phyloP scores from a whole-genome alignment of 371 early-diverging fungal genomes.

The Syncephalis fuscata region DNA sequence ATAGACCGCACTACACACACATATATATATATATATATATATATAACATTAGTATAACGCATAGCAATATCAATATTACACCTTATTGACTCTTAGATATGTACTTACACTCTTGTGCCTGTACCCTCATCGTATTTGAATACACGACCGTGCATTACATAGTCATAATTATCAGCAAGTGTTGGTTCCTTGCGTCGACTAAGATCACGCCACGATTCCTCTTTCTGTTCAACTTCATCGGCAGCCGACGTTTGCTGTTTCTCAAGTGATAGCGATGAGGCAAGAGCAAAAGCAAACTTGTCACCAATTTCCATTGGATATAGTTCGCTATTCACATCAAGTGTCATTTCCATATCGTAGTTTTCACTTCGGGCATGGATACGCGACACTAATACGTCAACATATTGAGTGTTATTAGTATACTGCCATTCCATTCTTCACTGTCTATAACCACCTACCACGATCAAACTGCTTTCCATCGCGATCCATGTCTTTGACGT shows the following conservation, averaged over 20 bases:
- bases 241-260: constrained; percentile 7
- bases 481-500: constrained; percentile 72
- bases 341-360: constrained; percentile 72
- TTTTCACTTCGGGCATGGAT: constrained; percentile 70
- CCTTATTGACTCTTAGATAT: neutral
- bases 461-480: constrained; percentile 89
- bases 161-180: constrained; percentile 88
- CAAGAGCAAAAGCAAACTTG: constrained; percentile 65
- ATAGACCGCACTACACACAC: constrained; percentile 66
- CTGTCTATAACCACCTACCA: no score
- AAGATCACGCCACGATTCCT: constrained; percentile 37
- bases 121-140: constrained; percentile 74
- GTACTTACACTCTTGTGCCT: constrained; percentile 4
- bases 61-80: neutral
- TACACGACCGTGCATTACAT: constrained; percentile 93
- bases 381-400: constrained; percentile 53
- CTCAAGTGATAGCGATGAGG: constrained; percentile 50
- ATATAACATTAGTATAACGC: no score
- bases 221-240: constrained; percentile 15
- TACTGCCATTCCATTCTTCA: neutral
- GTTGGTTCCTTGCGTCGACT: constrained; percentile 46
- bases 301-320: constrained; percentile 75
- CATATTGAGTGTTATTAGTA: neutral
- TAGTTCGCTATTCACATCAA: constrained; percentile 88
- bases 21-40: no score